Percentiles rank a stretch among this genome's conserved stretches.
These are phyloP conservation scores for Scheffersomyces lignosus DNA, from an alignment of 805 yeast genomes.

Conservation along the genomic window DNA sequence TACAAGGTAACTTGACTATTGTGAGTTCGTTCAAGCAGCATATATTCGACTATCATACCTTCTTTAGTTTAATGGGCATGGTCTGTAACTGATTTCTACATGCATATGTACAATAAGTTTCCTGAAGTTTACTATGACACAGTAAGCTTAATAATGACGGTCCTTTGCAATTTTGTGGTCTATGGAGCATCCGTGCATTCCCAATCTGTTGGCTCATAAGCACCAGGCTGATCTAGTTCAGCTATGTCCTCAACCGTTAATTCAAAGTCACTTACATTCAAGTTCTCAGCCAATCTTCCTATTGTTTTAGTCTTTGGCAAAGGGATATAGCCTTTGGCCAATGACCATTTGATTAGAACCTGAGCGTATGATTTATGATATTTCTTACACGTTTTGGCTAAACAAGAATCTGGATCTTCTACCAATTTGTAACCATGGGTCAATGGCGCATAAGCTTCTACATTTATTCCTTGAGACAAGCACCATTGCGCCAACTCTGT, in stretches of 20 bases:
- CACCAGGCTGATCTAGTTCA: constrained; percentile 34
- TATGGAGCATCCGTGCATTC: constrained; percentile 67
- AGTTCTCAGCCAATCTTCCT: constrained; percentile 22
- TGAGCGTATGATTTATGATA: constrained; percentile 46
- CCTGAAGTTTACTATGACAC: no score
- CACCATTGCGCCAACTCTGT: constrained; percentile 35
- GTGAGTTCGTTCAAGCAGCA: no score
- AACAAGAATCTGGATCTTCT: constrained; percentile 23
- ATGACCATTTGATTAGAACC: constrained; percentile 47
- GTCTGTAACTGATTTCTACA: no score
- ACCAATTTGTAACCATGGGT: constrained; percentile 33
- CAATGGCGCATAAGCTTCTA: constrained; percentile 40
- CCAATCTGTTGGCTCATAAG: constrained; percentile 77
- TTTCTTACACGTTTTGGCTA: constrained; percentile 33
- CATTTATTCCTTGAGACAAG: constrained; percentile 21
- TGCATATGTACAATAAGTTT: no score
- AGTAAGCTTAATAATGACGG: no score
- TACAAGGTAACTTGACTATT: no score
- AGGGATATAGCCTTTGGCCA: constrained; percentile 47
- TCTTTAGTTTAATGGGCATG: no score
- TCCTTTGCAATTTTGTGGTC: no score
- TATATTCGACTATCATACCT: no score
- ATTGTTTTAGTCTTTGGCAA: constrained; percentile 31
- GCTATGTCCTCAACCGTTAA: constrained; percentile 25
- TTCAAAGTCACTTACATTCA: constrained; percentile 25